phyloP scores from a whole-genome alignment of 306 rosid genomes.

The Erythrophleum fordii region DNA sequence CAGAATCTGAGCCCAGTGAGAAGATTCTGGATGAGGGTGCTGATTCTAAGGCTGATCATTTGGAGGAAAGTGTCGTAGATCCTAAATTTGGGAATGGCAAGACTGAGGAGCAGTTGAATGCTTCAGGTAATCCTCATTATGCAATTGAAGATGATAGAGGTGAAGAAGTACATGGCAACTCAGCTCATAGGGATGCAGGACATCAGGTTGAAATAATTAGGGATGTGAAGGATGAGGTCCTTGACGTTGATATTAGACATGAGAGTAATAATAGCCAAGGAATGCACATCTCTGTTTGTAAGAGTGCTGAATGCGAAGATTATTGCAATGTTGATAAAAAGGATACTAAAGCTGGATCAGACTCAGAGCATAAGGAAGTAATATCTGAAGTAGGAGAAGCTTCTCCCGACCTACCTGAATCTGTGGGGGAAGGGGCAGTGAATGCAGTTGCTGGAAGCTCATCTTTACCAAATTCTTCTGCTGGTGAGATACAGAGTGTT shows the following conservation, averaged over 20 bases:
- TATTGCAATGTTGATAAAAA: slow-evolving; percentile 37
- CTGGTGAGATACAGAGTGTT: slow-evolving; percentile 41
- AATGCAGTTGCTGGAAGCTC: slow-evolving; percentile 20
- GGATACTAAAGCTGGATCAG: slow-evolving; percentile 23
- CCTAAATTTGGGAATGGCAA: slow-evolving; percentile 22
- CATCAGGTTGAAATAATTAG: slow-evolving; percentile 36
- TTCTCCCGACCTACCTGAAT: slow-evolving; percentile 39
- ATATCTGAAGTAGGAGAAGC: slow-evolving; percentile 38
- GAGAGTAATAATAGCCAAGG: slow-evolving; percentile 36
- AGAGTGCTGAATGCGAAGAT: slow-evolving; percentile 40
- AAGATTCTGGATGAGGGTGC: slow-evolving; percentile 40
- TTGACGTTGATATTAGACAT: slow-evolving; percentile 31
- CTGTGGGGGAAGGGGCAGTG: background rate
- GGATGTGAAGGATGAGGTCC: slow-evolving; percentile 33
- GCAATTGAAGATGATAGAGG: slow-evolving; percentile 43
- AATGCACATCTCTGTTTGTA: background rate
- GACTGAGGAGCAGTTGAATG: slow-evolving; percentile 23
- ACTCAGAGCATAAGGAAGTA: slow-evolving; percentile 38
- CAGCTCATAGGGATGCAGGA: slow-evolving; percentile 28
- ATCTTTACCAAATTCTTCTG: slow-evolving; percentile 10
- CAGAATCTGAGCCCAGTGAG: slow-evolving; percentile 45
- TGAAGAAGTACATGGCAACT: slow-evolving; percentile 37
- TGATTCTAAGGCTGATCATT: slow-evolving; percentile 35
- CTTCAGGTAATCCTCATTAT: slow-evolving; percentile 30
- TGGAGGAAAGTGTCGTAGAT: slow-evolving; percentile 40